phyloP scores from a whole-genome alignment of 139 green algal genomes.

The Pedinophyceae sp. region DNA sequence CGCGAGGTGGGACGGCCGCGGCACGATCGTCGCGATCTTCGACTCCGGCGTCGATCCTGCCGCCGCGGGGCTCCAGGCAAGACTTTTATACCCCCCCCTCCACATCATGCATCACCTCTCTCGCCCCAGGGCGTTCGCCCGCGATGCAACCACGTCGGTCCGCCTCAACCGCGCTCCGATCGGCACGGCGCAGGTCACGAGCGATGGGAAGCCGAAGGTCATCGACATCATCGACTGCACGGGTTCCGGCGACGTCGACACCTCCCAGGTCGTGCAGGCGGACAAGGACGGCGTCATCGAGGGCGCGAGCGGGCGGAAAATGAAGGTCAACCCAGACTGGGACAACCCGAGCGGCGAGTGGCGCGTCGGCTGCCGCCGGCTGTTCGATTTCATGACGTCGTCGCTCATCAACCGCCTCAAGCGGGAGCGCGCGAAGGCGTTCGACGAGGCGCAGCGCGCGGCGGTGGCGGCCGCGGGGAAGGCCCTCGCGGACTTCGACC shows the following conservation, averaged over 20 bases:
- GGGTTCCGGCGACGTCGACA: slow-evolving; percentile 78
- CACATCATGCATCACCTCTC: not conserved
- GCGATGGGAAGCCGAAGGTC: slow-evolving; percentile 67
- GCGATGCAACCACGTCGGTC: not conserved
- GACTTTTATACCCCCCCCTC: not conserved
- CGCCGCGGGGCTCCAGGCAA: slow-evolving; percentile 7
- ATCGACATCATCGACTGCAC: slow-evolving; percentile 70
- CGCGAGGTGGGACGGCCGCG: slow-evolving; percentile 58
- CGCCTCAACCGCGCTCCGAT: not conserved
- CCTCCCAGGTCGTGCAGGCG: slow-evolving; percentile 27
- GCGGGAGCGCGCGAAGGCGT: slow-evolving; percentile 39
- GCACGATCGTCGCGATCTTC: slow-evolving; percentile 68
- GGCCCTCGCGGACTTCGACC: not conserved
- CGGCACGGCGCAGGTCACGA: slow-evolving; percentile 8
- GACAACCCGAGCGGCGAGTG: slow-evolving; percentile 67
- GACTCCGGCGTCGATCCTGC: slow-evolving; percentile 61
- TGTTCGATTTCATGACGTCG: slow-evolving; percentile 54
- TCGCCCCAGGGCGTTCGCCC: not conserved
- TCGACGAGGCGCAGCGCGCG: slow-evolving; percentile 40
- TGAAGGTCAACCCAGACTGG: slow-evolving; percentile 58
- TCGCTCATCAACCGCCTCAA: slow-evolving; percentile 27
- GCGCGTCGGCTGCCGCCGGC: slow-evolving; percentile 53
- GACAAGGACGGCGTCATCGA: slow-evolving; percentile 43
- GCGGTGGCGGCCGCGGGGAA: slow-evolving; percentile 13
- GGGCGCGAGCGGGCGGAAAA: slow-evolving; percentile 27